Conservation (phyloP, 1,284 basidiomycete genomes). For the Puccinia polysora region DNA sequence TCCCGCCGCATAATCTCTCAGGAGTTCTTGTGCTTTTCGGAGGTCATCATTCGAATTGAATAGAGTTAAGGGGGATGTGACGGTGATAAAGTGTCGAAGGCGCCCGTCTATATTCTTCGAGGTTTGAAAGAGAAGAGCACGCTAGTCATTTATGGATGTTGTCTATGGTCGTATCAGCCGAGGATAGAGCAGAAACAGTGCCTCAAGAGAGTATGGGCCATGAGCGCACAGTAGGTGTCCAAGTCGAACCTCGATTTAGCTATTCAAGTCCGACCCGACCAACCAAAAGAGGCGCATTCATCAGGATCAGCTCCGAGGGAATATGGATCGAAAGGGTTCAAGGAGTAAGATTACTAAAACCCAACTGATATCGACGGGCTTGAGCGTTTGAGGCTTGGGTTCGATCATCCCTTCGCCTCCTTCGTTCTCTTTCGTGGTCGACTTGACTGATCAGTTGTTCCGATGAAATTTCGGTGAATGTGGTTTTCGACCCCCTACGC, state of each 20-base stretch:
- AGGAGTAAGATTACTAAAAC: not conserved
- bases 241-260: slow-evolving; percentile 37
- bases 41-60: slow-evolving; percentile 55
- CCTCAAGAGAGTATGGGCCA: not conserved
- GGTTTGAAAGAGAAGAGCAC: not conserved
- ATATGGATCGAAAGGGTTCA: not conserved
- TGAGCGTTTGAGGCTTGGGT: not conserved
- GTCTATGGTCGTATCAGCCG: not conserved
- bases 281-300: not conserved
- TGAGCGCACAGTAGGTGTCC: slow-evolving; percentile 34
- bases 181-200: no score
- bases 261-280: no score
- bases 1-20: slow-evolving; percentile 52
- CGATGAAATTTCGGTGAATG: no score
- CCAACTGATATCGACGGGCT: slow-evolving; percentile 40
- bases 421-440: no score
- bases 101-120: slow-evolving; percentile 52
- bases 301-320: not conserved
- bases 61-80: slow-evolving; percentile 58
- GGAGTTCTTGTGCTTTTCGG: slow-evolving; percentile 52
- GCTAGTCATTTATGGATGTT: not conserved
- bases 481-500: no score
- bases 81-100: slow-evolving; percentile 57
- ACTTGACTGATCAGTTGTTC: no score
- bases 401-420: no score